Evolutionary conservation across 495 filamentous ascomycete species (phyloP).

Genomic region (Xylaria grammica): DNA sequence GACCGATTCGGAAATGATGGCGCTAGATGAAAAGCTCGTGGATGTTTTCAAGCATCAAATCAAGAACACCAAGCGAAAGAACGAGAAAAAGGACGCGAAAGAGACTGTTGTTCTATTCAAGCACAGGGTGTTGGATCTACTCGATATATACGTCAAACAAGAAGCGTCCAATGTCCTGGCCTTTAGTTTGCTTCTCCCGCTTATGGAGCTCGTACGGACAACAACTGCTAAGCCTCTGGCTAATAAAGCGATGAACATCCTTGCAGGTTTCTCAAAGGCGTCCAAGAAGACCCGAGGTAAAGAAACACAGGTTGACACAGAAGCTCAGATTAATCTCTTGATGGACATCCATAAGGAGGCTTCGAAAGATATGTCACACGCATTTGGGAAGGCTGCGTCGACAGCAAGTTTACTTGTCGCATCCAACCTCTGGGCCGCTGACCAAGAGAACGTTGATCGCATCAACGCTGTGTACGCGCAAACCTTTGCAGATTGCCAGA

Average conservation of each 20-base stretch:
- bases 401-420: conserved; percentile 55
- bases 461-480: conserved; percentile 48
- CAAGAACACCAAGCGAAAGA: conserved; percentile 64
- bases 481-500: conserved; percentile 50
- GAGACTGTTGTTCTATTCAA: conserved; percentile 95
- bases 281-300: conserved; percentile 61
- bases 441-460: conserved; percentile 38
- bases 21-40: conserved; percentile 77
- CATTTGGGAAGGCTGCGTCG: conserved; percentile 55
- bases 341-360: conserved; percentile 74
- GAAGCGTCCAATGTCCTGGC: conserved; percentile 68
- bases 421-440: conserved; percentile 43
- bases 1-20: conserved; percentile 95
- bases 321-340: conserved; percentile 62
- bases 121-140: conserved; percentile 84
- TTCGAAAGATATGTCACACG: conserved; percentile 58
- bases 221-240: conserved; percentile 74
- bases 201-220: conserved; percentile 48
- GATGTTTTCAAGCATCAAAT: conserved; percentile 79
- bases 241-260: conserved; percentile 70
- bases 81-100: conserved; percentile 83
- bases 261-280: conserved; percentile 72
- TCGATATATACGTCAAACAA: conserved; percentile 85
- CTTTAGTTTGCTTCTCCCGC: conserved; percentile 70
- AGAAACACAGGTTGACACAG: conserved; percentile 39